These are phyloP conservation scores for Leucaena leucocephala DNA, from an alignment of 306 rosid species.

Conservation along the genomic window DNA sequence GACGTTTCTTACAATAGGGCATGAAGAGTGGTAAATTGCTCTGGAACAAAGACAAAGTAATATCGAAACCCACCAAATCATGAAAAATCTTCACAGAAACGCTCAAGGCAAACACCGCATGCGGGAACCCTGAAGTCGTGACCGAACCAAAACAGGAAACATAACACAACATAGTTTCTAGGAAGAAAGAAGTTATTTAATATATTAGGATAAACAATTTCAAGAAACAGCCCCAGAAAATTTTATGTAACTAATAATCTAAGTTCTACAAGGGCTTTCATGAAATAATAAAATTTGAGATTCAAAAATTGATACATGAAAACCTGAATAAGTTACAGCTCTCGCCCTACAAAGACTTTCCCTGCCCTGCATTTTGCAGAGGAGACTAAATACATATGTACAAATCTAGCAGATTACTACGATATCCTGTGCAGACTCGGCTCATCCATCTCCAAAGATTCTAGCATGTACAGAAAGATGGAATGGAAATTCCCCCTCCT, in stretches of 20 bases:
- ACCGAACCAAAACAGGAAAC: not conserved
- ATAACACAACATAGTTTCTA: not conserved
- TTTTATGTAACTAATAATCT: slow-evolving; percentile 34
- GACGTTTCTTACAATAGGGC: not conserved
- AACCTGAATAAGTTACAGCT: slow-evolving; percentile 65
- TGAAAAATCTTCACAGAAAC: not conserved
- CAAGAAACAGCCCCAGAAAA: slow-evolving; percentile 35
- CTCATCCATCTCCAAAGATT: slow-evolving; percentile 43
- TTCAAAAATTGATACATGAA: slow-evolving; percentile 47
- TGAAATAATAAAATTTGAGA: slow-evolving; percentile 48
- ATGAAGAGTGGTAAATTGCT: not conserved
- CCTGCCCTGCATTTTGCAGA: slow-evolving; percentile 76
- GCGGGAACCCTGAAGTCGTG: not conserved
- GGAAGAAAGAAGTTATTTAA: slow-evolving; percentile 21
- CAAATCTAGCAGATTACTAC: slow-evolving; percentile 56
- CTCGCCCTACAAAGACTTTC: slow-evolving; percentile 70
- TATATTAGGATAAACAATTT: slow-evolving; percentile 27
- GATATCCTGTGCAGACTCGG: slow-evolving; percentile 43
- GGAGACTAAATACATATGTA: slow-evolving; percentile 64
- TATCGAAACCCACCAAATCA: not conserved
- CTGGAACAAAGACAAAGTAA: not conserved
- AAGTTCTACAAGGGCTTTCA: slow-evolving; percentile 49
- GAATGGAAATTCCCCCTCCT: slow-evolving; percentile 39
- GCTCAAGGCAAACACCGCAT: not conserved
- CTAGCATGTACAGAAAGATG: slow-evolving; percentile 47